These are phyloP conservation scores for Leccinum obscurum DNA, from an alignment of 768 basidiomycete species.

Conservation along the genomic window DNA sequence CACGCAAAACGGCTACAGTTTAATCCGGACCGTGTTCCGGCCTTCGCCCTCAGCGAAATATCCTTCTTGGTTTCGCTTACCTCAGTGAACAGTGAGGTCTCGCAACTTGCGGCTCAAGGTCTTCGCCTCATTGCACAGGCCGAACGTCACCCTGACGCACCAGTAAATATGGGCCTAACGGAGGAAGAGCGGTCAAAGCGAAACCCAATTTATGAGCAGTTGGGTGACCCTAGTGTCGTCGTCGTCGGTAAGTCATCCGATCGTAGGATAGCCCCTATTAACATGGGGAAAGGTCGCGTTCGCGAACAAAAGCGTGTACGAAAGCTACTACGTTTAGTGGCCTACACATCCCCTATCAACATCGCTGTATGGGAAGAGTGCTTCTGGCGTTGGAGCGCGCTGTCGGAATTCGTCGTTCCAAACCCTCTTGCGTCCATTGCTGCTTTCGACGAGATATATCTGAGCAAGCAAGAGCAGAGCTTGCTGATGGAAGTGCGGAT, in stretches of 20 bases:
- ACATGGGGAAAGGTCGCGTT: constrained; percentile 56
- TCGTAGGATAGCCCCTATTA: not conserved
- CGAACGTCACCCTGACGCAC: constrained; percentile 61
- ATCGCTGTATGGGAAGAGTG: constrained; percentile 83
- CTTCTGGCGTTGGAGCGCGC: constrained; percentile 69
- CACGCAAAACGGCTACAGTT: constrained; percentile 52
- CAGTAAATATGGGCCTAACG: constrained; percentile 47
- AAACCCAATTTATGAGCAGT: constrained; percentile 72
- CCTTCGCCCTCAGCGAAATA: constrained; percentile 70
- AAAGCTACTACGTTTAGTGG: constrained; percentile 63
- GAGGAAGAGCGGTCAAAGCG: constrained; percentile 69
- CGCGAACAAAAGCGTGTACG: constrained; percentile 80
- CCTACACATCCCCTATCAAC: constrained; percentile 64
- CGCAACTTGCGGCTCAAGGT: constrained; percentile 65
- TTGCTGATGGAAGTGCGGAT: constrained; percentile 39
- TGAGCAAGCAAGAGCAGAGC: constrained; percentile 38
- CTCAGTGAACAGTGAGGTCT: constrained; percentile 65
- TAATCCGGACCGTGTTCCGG: constrained; percentile 53
- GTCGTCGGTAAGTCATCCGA: constrained; percentile 57
- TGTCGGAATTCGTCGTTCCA: constrained; percentile 60
- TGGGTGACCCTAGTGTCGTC: constrained; percentile 73
- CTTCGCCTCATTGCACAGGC: constrained; percentile 68
- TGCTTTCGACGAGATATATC: constrained; percentile 36
- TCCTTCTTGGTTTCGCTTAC: constrained; percentile 71
- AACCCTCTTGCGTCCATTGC: constrained; percentile 34